Base-by-base conservation (phyloP, 768 basidiomycete species). In the Hortiboletus flavorubellus region DNA sequence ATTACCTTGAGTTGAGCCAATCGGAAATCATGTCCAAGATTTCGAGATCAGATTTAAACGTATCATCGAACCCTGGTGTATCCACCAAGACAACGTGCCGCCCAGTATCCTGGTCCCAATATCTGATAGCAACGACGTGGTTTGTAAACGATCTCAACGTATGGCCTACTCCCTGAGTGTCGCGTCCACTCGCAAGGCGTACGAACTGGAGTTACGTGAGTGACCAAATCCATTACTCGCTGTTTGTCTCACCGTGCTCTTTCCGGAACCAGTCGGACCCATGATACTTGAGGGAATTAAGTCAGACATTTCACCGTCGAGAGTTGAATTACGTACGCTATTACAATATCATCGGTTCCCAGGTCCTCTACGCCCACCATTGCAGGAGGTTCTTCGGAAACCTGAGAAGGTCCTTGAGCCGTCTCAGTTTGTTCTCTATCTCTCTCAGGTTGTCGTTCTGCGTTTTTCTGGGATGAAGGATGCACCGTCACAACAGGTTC, bases 31-130 rank as follows among this genome's bases (percentile, higher is more conserved):
- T 35, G 8, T 26, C 30, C 26, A 66, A 33, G 26, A 59, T 43
- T 1, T 57, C 51, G 21, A 51, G 29, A 38, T 65, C 67, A 9
- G 59, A 44, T 46, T 54, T 47, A 18, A 10, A 40, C 4, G 59
- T 68, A 39, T 61, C 59, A 12, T 67, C 59, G 34, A 68, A 67
- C 1, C 66, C 58, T 0, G 67, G 66, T 0, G 67, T 68, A 26
- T 68, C 66, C 21, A 68, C 67, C 2, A 68, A 34, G 8, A 65
- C 64, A 3, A 65, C 35, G 15, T 41, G 1, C 45, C 15, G 35
- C 9, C n/a, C 8, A 18, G 12, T 59, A 14, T 38, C 14, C 5
- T 55, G 12, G 14, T 62, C 33, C 44, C 12, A 26, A 23, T 58
- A 55, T 47, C 23, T 57, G 43, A 59, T 34, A 0, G 58, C 51